Evolutionary conservation across 2,329 filamentous ascomycete genomes (phyloP).

Genomic region (Chrysosporium keratinophilum): DNA sequence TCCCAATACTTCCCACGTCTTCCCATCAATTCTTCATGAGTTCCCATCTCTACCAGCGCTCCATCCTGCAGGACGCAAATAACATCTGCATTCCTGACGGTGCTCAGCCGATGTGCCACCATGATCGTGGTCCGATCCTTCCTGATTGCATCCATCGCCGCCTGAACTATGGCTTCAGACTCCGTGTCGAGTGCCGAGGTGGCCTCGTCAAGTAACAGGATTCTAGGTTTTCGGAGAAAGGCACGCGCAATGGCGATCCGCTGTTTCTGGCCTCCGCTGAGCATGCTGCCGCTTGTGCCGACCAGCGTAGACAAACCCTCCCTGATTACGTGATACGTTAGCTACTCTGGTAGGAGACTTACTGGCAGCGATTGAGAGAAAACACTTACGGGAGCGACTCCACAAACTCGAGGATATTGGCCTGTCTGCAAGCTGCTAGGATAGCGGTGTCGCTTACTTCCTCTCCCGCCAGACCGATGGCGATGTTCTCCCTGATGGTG

Average conservation of each 20-base stretch:
- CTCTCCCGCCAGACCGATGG: slow-evolving; percentile 39
- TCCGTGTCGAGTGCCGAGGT: slow-evolving; percentile 30
- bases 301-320: slow-evolving; percentile 25
- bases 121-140: slow-evolving; percentile 27
- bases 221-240: slow-evolving; percentile 71
- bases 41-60: slow-evolving; percentile 27
- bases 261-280: slow-evolving; percentile 67
- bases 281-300: slow-evolving; percentile 22
- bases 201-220: slow-evolving; percentile 46
- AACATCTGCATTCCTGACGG: slow-evolving; percentile 30
- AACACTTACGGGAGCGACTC: slow-evolving; percentile 20
- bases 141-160: slow-evolving; percentile 24
- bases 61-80: slow-evolving; percentile 30
- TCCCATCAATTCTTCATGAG: slow-evolving; percentile 25
- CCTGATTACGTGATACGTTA: too few species aligned
- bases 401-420: slow-evolving; percentile 25
- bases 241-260: slow-evolving; percentile 81
- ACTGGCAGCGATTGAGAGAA: slow-evolving; percentile 2
- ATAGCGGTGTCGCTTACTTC: slow-evolving; percentile 23
- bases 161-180: slow-evolving; percentile 29
- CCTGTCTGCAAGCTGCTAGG: slow-evolving; percentile 23
- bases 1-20: slow-evolving; percentile 38
- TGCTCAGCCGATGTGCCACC: slow-evolving; percentile 31
- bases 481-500: slow-evolving; percentile 46
- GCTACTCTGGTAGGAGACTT: too few species aligned